Percentiles rank a stretch among this genome's conserved stretches.
These are phyloP conservation scores for Lignosus rhinocerotis DNA, from an alignment of 1,284 basidiomycete species.

Conservation along the genomic window DNA sequence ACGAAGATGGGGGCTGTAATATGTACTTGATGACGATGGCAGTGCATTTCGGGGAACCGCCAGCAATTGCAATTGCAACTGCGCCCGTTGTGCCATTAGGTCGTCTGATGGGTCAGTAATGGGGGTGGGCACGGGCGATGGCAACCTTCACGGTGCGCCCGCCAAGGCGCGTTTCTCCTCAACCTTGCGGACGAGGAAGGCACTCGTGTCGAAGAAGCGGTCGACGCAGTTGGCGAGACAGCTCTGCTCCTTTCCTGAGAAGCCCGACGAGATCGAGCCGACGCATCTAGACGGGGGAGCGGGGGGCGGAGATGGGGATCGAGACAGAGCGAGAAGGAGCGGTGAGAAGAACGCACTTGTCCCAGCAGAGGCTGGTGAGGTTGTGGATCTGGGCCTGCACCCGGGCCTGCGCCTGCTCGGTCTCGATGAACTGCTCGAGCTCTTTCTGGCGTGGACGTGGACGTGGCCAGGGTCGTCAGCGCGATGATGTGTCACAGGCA, in stretches of 20 bases:
- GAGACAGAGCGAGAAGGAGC: conserved; percentile 19
- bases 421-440: conserved; percentile 80
- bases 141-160: conserved; percentile 9
- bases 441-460: conserved; percentile 64
- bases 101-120: neutral
- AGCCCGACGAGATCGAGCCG: conserved; percentile 37
- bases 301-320: conserved; percentile 17
- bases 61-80: neutral
- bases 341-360: conserved; percentile 63
- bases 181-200: conserved; percentile 84
- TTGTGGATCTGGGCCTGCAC: conserved; percentile 72
- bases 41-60: neutral
- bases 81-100: neutral
- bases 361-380: conserved; percentile 83
- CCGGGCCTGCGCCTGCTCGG: conserved; percentile 85
- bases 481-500: neutral
- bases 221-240: conserved; percentile 94
- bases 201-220: conserved; percentile 90
- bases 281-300: conserved; percentile 19
- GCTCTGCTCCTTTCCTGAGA: conserved; percentile 81
- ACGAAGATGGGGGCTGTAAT: neutral
- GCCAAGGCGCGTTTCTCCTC: conserved; percentile 52
- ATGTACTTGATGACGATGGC: conserved; percentile 1
- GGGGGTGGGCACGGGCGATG: neutral
- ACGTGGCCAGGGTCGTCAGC: neutral